Conservation (phyloP, 805 yeast species). For the Candida silvicultrix region DNA sequence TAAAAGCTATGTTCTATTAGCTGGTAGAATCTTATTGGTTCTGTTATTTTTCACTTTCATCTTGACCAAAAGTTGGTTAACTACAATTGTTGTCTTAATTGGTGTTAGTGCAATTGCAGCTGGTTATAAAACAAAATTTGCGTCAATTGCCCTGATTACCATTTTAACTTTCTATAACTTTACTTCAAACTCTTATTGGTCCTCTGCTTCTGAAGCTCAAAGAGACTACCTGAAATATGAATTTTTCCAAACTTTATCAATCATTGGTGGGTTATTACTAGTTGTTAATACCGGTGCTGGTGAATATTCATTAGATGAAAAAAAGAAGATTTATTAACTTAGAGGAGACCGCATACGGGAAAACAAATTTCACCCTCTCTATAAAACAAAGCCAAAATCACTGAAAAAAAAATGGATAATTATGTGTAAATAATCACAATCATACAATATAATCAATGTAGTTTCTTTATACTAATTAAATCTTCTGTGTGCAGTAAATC, state of each 20-base stretch:
- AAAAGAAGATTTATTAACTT: slow-evolving; percentile 86
- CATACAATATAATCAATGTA: too few relatives aligned
- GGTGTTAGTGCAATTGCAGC: slow-evolving; percentile 78
- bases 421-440: too few relatives aligned
- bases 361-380: too few relatives aligned
- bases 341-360: too few relatives aligned
- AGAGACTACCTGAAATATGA: slow-evolving; percentile 90
- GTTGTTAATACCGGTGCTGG: slow-evolving; percentile 97
- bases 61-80: slow-evolving; percentile 64
- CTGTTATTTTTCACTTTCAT: slow-evolving; percentile 83
- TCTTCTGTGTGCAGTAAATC: too few relatives aligned
- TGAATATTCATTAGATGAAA: slow-evolving; percentile 85
- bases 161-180: slow-evolving; percentile 72
- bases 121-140: slow-evolving; percentile 89
- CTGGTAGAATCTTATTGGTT: slow-evolving; percentile 83
- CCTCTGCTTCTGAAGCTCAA: slow-evolving; percentile 58
- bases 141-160: slow-evolving; percentile 65
- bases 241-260: slow-evolving; percentile 89
- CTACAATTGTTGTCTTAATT: slow-evolving; percentile 57
- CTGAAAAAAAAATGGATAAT: too few relatives aligned
- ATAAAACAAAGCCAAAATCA: too few relatives aligned
- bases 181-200: slow-evolving; percentile 85
- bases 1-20: slow-evolving; percentile 75
- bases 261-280: slow-evolving; percentile 87
- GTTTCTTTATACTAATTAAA: too few relatives aligned